These are phyloP conservation scores for Leccinum obscurum DNA, from an alignment of 768 basidiomycete genomes.

Conservation along the genomic window DNA sequence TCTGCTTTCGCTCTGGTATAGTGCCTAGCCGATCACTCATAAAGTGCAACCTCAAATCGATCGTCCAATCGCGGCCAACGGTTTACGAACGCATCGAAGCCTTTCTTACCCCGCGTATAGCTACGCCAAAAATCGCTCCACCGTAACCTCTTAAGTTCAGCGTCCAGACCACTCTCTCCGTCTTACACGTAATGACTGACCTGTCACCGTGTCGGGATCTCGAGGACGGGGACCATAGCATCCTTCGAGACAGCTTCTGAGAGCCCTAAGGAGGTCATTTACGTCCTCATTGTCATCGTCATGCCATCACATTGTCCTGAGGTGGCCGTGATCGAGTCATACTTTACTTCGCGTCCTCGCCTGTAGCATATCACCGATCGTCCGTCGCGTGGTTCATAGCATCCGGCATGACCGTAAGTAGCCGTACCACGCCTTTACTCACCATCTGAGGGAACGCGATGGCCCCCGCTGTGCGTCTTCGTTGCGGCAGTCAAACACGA, in stretches of 20 bases:
- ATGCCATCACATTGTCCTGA: background rate
- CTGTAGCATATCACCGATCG: background rate
- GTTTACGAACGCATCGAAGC: background rate
- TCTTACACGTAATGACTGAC: background rate
- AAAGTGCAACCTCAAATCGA: background rate
- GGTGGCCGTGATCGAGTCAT: background rate
- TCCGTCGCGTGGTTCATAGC: background rate
- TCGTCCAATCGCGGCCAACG: background rate
- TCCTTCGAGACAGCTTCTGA: background rate
- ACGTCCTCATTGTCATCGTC: background rate
- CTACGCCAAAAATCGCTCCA: background rate
- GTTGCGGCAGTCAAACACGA: background rate
- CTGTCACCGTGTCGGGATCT: background rate
- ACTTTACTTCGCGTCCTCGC: background rate
- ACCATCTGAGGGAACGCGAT: background rate
- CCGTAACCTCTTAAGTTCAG: background rate
- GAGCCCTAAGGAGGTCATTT: background rate
- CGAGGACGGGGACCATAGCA: background rate
- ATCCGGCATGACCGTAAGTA: background rate
- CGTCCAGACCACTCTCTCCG: background rate
- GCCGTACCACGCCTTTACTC: background rate
- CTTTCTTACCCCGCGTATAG: background rate
- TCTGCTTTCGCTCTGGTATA: background rate
- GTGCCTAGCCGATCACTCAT: background rate
- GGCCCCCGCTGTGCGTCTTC: background rate